Conservation (phyloP, 805 yeast genomes). For the Pichia cephalocereana region DNA sequence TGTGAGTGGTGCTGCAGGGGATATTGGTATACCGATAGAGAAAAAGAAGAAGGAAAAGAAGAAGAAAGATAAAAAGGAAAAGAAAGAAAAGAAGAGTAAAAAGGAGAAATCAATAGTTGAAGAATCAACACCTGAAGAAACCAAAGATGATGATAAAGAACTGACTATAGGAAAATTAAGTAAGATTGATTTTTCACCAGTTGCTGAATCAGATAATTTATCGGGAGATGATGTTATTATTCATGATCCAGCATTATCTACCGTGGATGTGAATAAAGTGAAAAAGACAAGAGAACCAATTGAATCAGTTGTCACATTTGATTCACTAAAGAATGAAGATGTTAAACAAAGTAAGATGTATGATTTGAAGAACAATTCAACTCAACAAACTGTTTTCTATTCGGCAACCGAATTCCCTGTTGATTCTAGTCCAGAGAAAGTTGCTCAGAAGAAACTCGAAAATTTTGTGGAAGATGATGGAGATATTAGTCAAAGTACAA, state of each 20-base stretch:
- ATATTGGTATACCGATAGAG: too few relatives aligned
- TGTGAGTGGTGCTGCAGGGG: too few relatives aligned
- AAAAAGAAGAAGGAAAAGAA: neutral
- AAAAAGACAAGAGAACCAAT: neutral
- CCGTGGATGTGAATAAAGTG: neutral
- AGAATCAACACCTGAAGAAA: too few relatives aligned
- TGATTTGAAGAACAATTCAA: conserved; percentile 18
- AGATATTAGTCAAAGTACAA: neutral
- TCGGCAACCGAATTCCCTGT: conserved; percentile 30
- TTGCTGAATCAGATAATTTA: neutral
- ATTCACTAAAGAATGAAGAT: conserved; percentile 4
- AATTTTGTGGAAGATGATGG: neutral
- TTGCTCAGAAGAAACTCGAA: neutral
- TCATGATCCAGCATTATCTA: neutral
- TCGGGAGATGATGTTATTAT: conserved; percentile 20
- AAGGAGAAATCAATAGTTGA: too few relatives aligned
- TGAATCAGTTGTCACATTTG: conserved; percentile 6
- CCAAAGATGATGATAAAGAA: too few relatives aligned
- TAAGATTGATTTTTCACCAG: conserved; percentile 6
- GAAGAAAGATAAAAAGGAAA: too few relatives aligned
- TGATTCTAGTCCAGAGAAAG: neutral
- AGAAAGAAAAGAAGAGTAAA: too few relatives aligned
- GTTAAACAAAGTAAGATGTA: conserved; percentile 15
- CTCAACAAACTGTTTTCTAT: conserved; percentile 27
- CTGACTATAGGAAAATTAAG: neutral